Percentiles rank a stretch among this genome's conserved stretches.
These are phyloP conservation scores for Rhodosporidiobolus odoratus DNA, from an alignment of 768 basidiomycete species.

Conservation along the genomic window DNA sequence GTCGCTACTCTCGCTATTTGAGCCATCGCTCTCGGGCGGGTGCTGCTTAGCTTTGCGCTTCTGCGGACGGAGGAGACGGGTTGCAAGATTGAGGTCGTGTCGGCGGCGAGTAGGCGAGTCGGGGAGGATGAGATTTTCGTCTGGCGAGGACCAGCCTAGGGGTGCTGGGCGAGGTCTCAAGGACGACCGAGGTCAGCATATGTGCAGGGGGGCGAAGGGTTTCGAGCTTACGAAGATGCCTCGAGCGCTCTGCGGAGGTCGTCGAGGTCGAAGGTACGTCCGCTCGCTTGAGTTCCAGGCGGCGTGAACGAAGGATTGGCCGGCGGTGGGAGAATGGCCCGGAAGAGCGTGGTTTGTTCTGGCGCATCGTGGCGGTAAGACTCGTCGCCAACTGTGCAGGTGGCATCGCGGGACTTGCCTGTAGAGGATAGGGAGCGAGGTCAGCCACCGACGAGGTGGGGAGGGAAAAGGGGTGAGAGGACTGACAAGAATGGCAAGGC, in stretches of 20 bases:
- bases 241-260: background rate
- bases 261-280: background rate
- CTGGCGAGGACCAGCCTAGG: conserved; percentile 4
- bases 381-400: conserved; percentile 7
- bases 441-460: background rate
- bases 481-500: background rate
- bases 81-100: background rate
- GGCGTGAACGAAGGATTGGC: background rate
- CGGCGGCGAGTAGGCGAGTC: background rate
- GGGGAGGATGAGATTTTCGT: conserved; percentile 1
- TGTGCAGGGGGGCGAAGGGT: background rate
- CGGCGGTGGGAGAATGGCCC: conserved; percentile 5
- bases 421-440: background rate
- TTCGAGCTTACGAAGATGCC: background rate
- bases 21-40: too few relatives aligned
- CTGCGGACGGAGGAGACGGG: background rate
- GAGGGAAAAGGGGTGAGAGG: background rate
- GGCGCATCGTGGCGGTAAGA: background rate
- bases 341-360: background rate
- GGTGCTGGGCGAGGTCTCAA: conserved; percentile 12
- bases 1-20: background rate
- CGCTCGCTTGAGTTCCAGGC: background rate
- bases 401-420: background rate
- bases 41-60: too few relatives aligned
- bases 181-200: background rate